A percentile compares a stretch with the other conserved stretches of the same genome.
These are phyloP conservation scores for Rhodomyrtus psidioides DNA, from an alignment of 441 rosid species.

Conservation along the genomic window DNA sequence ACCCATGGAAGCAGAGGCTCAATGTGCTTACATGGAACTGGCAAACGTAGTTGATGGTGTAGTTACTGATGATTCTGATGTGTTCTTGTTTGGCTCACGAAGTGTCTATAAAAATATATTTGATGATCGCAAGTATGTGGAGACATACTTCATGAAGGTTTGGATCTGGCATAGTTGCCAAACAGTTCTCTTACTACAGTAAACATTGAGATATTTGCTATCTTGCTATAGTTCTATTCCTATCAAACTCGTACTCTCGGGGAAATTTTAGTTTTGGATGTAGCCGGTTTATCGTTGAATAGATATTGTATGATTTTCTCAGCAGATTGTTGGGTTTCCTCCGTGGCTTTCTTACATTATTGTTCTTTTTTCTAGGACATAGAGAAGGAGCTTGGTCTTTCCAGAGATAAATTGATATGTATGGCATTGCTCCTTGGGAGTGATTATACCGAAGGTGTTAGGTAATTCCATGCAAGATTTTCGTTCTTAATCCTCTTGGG, in stretches of 20 bases:
- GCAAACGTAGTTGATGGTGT: constrained; percentile 91
- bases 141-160: constrained; percentile 93
- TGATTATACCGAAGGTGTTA: constrained; percentile 97
- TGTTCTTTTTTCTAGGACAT: constrained; percentile 47
- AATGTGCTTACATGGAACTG: constrained; percentile 92
- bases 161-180: constrained; percentile 1
- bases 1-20: constrained; percentile 99
- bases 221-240: neutral
- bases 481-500: neutral
- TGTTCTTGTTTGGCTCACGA: constrained; percentile 84
- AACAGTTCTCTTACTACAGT: neutral
- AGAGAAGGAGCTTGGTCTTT: constrained; percentile 87
- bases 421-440: constrained; percentile 99
- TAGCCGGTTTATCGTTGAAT: neutral
- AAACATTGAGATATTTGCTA: neutral
- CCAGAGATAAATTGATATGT: constrained; percentile 69
- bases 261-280: neutral
- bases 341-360: neutral
- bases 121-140: constrained; percentile 97
- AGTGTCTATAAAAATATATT: constrained; percentile 95
- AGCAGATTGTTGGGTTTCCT: neutral
- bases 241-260: neutral
- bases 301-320: neutral
- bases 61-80: constrained; percentile 97
- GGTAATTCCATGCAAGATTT: constrained; percentile 29